Evolutionary conservation across 2,329 filamentous ascomycete genomes (phyloP).

Genomic region (Aspergillus flavus): DNA sequence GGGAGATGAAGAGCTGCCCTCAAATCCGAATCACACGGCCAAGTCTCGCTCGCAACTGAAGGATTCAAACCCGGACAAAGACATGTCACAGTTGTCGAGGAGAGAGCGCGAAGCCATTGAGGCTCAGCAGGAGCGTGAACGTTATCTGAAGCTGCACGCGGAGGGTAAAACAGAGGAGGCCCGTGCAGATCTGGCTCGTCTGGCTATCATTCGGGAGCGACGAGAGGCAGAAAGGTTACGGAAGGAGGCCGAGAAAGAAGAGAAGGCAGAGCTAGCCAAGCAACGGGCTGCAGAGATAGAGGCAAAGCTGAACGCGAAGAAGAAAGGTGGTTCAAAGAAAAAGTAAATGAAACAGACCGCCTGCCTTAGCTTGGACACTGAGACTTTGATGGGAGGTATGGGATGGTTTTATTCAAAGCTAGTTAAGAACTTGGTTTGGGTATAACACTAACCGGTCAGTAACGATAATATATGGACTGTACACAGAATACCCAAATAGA

Average conservation of each 20-base stretch:
- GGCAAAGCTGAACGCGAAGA: slow-evolving; percentile 44
- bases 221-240: slow-evolving; percentile 80
- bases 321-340: slow-evolving; percentile 27
- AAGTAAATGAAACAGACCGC: slow-evolving; percentile 13
- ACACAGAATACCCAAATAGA: neutral
- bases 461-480: neutral
- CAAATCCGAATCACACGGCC: slow-evolving; percentile 84
- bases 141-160: slow-evolving; percentile 87
- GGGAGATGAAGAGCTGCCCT: slow-evolving; percentile 56
- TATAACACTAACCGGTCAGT: neutral
- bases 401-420: neutral
- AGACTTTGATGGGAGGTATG: neutral
- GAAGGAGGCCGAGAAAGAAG: slow-evolving; percentile 73
- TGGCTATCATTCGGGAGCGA: slow-evolving; percentile 81
- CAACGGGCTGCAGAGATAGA: slow-evolving; percentile 43
- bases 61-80: slow-evolving; percentile 47
- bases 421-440: neutral
- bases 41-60: slow-evolving; percentile 69
- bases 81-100: slow-evolving; percentile 61
- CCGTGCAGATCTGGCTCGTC: slow-evolving; percentile 80
- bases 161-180: slow-evolving; percentile 97
- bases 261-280: slow-evolving; percentile 45
- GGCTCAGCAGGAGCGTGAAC: slow-evolving; percentile 84
- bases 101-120: slow-evolving; percentile 78
- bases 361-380: neutral